phyloP scores from a whole-genome alignment of 441 rosid genomes.

The Erodium trifolium region DNA sequence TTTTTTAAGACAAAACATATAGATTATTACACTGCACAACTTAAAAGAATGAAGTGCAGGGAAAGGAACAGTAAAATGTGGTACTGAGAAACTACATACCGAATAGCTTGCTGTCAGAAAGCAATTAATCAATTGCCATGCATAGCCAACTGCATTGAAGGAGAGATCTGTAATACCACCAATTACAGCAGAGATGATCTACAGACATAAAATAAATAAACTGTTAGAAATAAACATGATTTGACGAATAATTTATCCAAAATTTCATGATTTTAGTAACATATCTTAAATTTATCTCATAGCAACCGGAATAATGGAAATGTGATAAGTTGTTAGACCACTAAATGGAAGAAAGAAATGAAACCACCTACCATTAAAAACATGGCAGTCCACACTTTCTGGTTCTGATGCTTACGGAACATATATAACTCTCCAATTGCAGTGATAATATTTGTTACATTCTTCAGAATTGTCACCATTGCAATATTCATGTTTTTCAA shows the following conservation, averaged over 20 bases:
- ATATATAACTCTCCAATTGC: slow-evolving; percentile 78
- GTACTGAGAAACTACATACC: slow-evolving; percentile 29
- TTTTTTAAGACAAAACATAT: neutral
- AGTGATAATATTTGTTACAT: slow-evolving; percentile 78
- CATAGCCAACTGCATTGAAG: slow-evolving; percentile 62
- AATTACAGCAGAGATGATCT: slow-evolving; percentile 77
- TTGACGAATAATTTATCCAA: neutral
- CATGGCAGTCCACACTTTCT: slow-evolving; percentile 91
- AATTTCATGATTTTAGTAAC: neutral
- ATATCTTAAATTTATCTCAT: too few species aligned
- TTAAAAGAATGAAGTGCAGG: neutral
- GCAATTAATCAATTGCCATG: slow-evolving; percentile 78
- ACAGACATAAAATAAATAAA: slow-evolving; percentile 15
- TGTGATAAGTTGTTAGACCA: neutral
- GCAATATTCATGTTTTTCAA: slow-evolving; percentile 84
- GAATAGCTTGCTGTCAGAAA: slow-evolving; percentile 84
- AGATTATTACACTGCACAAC: neutral
- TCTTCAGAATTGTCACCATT: slow-evolving; percentile 94
- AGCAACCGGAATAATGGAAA: neutral
- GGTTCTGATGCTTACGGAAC: slow-evolving; percentile 74
- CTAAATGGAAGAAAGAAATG: neutral
- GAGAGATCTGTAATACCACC: slow-evolving; percentile 85
- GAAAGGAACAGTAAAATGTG: slow-evolving; percentile 1
- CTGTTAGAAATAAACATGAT: neutral
- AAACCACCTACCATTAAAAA: slow-evolving; percentile 59